These are phyloP conservation scores for Pyrus betulifolia DNA, from an alignment of 306 rosid species.

Conservation along the genomic window DNA sequence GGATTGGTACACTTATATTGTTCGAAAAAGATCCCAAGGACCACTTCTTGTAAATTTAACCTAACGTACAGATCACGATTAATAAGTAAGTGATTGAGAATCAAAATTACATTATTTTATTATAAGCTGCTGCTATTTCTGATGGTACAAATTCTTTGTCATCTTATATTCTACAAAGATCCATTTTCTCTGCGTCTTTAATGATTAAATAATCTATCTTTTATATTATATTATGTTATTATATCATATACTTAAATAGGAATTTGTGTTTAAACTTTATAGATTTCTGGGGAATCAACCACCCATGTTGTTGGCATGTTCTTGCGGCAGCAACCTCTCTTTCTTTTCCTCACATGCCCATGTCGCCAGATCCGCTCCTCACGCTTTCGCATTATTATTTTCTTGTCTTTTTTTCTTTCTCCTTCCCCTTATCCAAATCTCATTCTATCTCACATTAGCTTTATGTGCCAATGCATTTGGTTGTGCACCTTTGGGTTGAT, in stretches of 20 bases:
- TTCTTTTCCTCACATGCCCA: constrained; percentile 62
- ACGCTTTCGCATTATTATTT: constrained; percentile 33
- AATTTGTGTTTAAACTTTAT: not conserved
- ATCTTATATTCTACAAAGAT: not conserved
- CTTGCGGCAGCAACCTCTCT: constrained; percentile 27
- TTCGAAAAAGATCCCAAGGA: not conserved
- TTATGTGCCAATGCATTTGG: not conserved
- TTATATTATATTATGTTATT: not conserved
- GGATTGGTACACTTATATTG: not conserved
- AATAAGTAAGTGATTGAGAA: not conserved
- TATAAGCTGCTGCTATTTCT: not conserved
- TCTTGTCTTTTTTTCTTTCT: constrained; percentile 26
- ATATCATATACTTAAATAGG: not conserved
- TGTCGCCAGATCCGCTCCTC: constrained; percentile 66
- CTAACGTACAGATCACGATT: not conserved
- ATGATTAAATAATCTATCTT: not conserved
- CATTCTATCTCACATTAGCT: constrained; percentile 21
- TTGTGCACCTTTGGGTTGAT: not conserved
- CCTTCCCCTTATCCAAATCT: constrained; percentile 24
- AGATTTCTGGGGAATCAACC: constrained; percentile 34
- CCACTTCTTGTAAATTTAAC: not conserved
- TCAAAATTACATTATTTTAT: not conserved
- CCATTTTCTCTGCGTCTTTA: too few species aligned
- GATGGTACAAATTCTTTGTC: not conserved
- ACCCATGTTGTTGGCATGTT: constrained; percentile 32